Base-by-base conservation (phyloP, 345 rosid genomes). In the Citrus glauca region DNA sequence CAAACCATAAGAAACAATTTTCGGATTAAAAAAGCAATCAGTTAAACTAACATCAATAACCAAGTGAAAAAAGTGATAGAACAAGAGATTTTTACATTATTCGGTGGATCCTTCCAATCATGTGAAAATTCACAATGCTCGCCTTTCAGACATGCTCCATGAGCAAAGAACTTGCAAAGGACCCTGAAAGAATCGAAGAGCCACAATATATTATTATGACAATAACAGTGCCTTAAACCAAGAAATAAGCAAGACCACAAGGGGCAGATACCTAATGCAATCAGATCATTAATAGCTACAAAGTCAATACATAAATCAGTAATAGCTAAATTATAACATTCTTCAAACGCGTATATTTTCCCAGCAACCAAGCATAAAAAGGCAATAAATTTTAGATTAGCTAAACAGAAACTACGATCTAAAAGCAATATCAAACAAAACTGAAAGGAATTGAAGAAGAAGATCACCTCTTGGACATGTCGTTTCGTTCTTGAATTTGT, bases 51-150 rank as follows among this genome's bases (percentile, higher is more conserved):
- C 6, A 53, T 28, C 56, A 53, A 28, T 4, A 25, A 37, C 40
- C 28, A 35, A 25, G 6, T 25, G 59, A 72, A 40, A 65, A 60
- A 38, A 65, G 32, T 42, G 17, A 2, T 24, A 53, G 62, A 76
- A 67, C 13, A 2, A 65, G 64, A 69, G 37, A 10, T 57, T 37
- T 75, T 80, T 89, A 96, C 99, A 85, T 90, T 92, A 79, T 87
- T 87, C 0, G 90, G 28, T 2, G 92, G 87, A 74, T 87, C 89
- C 68, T 86, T 92, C 88, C 89, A 85, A 78, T 91, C 95, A 85
- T 96, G 99, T 17, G 97, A 92, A 84, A 84, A 96, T 78, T 92
- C 98, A 72, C 99, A 96, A 80, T 92, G 92, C 74, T 90, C 95
- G 72, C 98, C 98, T 87, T 94, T 96, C 61, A 96, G 79, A 74